phyloP scores from a whole-genome alignment of 129 eudicot genomes.

The Pseudognaphalium luteoalbum region DNA sequence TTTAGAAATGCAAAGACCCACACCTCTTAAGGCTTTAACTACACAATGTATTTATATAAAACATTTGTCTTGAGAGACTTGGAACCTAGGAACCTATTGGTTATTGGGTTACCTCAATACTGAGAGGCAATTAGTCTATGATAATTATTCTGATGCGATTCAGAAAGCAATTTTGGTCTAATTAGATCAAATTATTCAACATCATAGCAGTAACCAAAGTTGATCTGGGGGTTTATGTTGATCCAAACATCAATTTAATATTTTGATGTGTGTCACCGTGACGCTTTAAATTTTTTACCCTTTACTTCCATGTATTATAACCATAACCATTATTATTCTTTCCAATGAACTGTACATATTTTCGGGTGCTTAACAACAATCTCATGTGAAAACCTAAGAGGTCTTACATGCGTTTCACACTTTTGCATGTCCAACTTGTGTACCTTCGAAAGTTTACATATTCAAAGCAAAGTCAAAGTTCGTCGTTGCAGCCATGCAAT shows the following conservation, averaged over 20 bases:
- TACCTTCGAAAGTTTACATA: not conserved
- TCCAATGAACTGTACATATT: not conserved
- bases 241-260: not conserved
- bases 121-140: too few relatives aligned
- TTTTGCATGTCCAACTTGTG: conserved; percentile 2
- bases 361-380: not conserved
- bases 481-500: conserved; percentile 7
- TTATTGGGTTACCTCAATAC: too few relatives aligned
- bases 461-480: conserved; percentile 15
- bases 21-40: too few relatives aligned
- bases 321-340: not conserved
- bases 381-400: conserved; percentile 15
- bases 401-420: conserved; percentile 11
- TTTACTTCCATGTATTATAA: not conserved
- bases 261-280: not conserved
- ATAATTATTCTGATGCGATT: too few relatives aligned
- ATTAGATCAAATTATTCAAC: not conserved
- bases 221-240: not conserved
- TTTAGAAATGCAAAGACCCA: too few relatives aligned
- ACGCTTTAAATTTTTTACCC: not conserved
- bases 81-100: too few relatives aligned
- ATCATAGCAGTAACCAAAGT: not conserved
- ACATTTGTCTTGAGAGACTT: too few relatives aligned
- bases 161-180: too few relatives aligned
- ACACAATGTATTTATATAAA: too few relatives aligned